A percentile compares a stretch with the other conserved stretches of the same genome.
Conservation (phyloP, 441 rosid species). For the Arabidopsis lyrata region DNA sequence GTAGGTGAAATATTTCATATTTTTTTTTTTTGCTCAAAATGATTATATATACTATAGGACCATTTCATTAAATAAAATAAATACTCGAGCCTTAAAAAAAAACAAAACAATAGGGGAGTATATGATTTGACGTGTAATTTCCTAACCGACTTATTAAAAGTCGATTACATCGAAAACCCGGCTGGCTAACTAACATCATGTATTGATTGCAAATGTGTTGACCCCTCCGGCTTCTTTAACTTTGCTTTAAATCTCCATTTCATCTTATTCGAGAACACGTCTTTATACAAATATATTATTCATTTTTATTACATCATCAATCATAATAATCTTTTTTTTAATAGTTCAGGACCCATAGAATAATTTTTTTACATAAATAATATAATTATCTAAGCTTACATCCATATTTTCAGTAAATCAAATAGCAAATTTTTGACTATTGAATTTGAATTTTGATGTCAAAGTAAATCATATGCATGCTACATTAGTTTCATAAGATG, state of each 20-base stretch:
- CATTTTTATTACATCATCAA: background rate
- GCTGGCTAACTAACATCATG: constrained; percentile 21
- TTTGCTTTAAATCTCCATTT: constrained; percentile 1
- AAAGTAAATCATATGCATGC: too few relatives aligned
- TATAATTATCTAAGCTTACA: too few relatives aligned
- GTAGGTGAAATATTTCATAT: background rate
- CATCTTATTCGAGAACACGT: background rate
- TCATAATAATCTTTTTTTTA: too few relatives aligned
- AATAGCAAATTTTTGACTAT: too few relatives aligned
- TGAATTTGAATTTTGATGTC: too few relatives aligned
- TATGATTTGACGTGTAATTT: constrained; percentile 23
- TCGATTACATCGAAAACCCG: background rate
- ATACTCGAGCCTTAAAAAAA: background rate
- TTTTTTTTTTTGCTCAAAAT: background rate
- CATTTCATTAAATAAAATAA: background rate
- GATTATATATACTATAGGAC: background rate
- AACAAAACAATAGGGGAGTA: background rate
- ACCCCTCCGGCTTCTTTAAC: background rate
- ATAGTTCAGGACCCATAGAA: too few relatives aligned
- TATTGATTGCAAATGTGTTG: constrained; percentile 27
- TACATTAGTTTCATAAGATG: too few relatives aligned
- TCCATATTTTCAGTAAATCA: too few relatives aligned
- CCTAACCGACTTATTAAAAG: constrained; percentile 27
- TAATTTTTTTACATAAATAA: too few relatives aligned
- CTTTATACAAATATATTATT: too few relatives aligned